A percentile compares a stretch with the other conserved stretches of the same genome.
Evolutionary conservation across 2,329 filamentous ascomycete genomes (phyloP).

Genomic region (Penicillium digitatum): DNA sequence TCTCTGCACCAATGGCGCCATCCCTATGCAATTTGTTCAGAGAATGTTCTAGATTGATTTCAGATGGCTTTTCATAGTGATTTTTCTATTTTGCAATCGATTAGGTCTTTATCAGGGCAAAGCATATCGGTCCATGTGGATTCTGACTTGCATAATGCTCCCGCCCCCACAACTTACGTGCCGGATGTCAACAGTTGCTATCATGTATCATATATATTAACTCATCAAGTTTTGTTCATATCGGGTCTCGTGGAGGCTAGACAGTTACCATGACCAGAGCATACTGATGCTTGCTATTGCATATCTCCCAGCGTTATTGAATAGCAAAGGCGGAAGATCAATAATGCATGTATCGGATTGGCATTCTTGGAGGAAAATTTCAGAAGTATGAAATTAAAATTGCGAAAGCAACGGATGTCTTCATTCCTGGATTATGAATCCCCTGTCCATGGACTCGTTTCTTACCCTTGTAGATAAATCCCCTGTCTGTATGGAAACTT

Average conservation of each 20-base stretch:
- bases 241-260: background rate
- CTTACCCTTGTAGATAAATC: background rate
- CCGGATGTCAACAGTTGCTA: background rate
- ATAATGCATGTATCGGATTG: background rate
- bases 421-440: background rate
- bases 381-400: background rate
- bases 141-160: slow-evolving; percentile 6
- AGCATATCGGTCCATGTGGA: background rate
- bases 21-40: background rate
- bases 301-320: background rate
- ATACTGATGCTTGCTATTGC: background rate
- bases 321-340: background rate
- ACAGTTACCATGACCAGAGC: background rate
- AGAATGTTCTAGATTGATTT: background rate
- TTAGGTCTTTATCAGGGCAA: background rate
- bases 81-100: background rate
- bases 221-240: background rate
- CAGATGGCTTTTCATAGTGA: background rate
- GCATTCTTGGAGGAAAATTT: background rate
- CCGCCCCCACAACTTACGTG: background rate
- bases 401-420: background rate
- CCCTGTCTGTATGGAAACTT: background rate
- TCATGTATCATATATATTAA: background rate
- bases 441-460: background rate
- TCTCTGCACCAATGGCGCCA: slow-evolving; percentile 1